Evolutionary conservation across 345 rosid genomes (phyloP), one percentile per base, ranked within the genome.

Genomic region (Cardamine chenopodiifolia): DNA sequence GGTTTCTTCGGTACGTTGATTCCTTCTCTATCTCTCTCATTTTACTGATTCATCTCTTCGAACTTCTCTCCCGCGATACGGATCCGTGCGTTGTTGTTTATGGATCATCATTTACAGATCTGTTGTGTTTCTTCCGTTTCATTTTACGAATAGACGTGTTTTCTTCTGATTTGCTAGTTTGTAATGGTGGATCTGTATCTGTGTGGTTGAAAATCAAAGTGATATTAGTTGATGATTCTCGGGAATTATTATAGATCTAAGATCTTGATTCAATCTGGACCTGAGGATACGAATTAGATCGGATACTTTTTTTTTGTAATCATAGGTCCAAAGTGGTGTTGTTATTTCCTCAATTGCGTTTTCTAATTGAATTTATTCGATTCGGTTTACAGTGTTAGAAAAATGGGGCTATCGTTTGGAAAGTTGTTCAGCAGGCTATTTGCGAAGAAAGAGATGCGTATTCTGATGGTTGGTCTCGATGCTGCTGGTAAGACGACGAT

Each of bases 401-500:
- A 53, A 15, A 88, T 88, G 93, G 90, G 93, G 80, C 59, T 88
- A 65, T 82, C 86, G 42, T 86, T 88, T 58, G 81, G 88, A 9
- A 88, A 88, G 85, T 83, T 88, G 63, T 88, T 88, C 79, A 86
- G 92, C 77, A 83, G 85, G 71, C 85, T 88, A 4, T 88, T 88
- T 70, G 90, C 92, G 32, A 88, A 86, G 85, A 86, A 86, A 63
- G 92, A 88, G 86, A 88, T 88, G 92, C 84, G 90, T 28, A 88
- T 88, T 70, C 88, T 88, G 19, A 88, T 88, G 92, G 92, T 88
- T 11, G 92, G 90, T 86, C 92, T 88, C 62, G 92, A 88, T 78
- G 92, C 92, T 14, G 92, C 92, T 82, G 92, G 92, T 86, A 88
- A 88, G 87, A 88, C 92, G 1, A 88, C 93, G 9, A 88, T 88